These are phyloP conservation scores for Ilex paraguariensis DNA, from an alignment of 305 asterid species.

Conservation along the genomic window DNA sequence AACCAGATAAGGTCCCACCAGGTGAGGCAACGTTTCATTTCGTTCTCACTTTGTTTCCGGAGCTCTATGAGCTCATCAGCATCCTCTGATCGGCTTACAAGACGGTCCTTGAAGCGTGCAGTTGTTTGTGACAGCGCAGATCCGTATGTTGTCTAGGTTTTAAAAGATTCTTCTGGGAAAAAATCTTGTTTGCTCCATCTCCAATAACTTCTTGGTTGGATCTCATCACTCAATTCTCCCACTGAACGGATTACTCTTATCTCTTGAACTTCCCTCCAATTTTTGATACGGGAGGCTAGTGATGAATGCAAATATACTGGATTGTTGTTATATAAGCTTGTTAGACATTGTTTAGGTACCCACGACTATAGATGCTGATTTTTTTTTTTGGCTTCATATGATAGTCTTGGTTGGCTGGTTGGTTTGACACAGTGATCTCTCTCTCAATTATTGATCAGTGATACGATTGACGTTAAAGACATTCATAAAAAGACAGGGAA, in stretches of 20 bases:
- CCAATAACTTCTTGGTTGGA: conserved; percentile 59
- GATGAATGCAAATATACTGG: no score
- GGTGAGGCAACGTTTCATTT: conserved; percentile 61
- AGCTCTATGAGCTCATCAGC: conserved; percentile 47
- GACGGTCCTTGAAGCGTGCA: conserved; percentile 48
- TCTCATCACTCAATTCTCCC: conserved; percentile 23
- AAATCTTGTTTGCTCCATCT: conserved; percentile 73
- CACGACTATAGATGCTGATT: no score
- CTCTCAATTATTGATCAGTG: no score
- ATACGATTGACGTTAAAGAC: no score
- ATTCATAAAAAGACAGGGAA: no score
- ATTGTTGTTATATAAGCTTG: no score
- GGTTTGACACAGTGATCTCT: neutral
- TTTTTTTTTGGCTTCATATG: no score
- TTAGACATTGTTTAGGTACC: no score
- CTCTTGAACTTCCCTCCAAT: no score
- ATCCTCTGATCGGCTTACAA: conserved; percentile 47
- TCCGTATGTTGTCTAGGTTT: conserved; percentile 45
- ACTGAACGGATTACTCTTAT: conserved; percentile 22
- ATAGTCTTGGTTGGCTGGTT: neutral
- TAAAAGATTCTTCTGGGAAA: conserved; percentile 55
- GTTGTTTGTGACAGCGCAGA: conserved; percentile 43
- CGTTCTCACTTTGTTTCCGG: conserved; percentile 57
- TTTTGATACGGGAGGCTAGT: no score
- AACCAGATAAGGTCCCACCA: conserved; percentile 90